Evolutionary conservation across 2,329 filamentous ascomycete species (phyloP).

Genomic region (Fusarium cicatricum): DNA sequence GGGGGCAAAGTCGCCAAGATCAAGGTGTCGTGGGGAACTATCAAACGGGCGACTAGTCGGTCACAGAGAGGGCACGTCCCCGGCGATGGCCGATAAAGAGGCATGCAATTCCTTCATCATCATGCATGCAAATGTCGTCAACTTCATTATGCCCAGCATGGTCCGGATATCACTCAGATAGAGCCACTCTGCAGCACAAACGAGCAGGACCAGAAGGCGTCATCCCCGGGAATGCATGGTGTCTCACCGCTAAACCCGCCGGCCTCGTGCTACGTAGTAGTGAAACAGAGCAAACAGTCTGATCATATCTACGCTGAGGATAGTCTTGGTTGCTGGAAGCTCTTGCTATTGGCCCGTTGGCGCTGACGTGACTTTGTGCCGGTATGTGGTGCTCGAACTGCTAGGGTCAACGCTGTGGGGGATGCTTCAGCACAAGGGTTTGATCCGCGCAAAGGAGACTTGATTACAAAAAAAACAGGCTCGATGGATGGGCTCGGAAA

Average conservation of each 20-base stretch:
- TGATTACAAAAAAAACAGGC: background rate
- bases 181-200: background rate
- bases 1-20: background rate
- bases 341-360: background rate
- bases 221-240: background rate
- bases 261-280: too few relatives aligned
- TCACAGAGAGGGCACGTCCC: background rate
- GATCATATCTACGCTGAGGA: slow-evolving; percentile 13
- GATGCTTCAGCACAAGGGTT: background rate
- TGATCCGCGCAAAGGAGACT: background rate
- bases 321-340: background rate
- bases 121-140: slow-evolving; percentile 21
- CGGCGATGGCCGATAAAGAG: background rate
- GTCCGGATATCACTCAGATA: background rate
- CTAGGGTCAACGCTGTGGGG: slow-evolving; percentile 4
- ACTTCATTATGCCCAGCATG: background rate
- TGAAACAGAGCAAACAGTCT: too few relatives aligned
- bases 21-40: background rate
- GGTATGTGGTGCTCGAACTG: slow-evolving; percentile 26
- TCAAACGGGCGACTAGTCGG: background rate
- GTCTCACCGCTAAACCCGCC: too few relatives aligned
- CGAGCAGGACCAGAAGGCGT: background rate
- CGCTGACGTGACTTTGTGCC: slow-evolving; percentile 28
- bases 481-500: background rate
- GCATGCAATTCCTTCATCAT: background rate